Conservation (phyloP, 2,329 filamentous ascomycete genomes). For the Scedosporium dehoogii region DNA sequence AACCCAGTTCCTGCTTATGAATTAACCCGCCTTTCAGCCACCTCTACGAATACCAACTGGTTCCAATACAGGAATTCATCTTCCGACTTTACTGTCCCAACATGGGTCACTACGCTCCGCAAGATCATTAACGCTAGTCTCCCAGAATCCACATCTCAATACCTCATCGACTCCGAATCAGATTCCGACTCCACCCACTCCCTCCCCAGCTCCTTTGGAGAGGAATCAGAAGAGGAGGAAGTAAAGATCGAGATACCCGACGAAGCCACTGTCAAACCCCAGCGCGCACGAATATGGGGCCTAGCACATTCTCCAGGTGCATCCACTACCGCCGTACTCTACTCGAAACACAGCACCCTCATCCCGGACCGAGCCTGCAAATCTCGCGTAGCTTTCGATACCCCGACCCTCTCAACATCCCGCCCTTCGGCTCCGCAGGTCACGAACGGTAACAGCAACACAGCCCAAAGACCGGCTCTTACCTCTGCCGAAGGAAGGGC, state of each 20-base stretch:
- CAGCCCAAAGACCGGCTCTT: constrained; percentile 15
- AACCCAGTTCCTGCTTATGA: constrained; percentile 30
- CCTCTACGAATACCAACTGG: constrained; percentile 40
- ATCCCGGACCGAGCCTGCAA: constrained; percentile 32
- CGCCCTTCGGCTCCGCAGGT: background rate
- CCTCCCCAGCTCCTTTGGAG: constrained; percentile 6
- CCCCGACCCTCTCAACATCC: background rate
- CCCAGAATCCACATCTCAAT: background rate
- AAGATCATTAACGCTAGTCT: background rate
- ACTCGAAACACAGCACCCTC: constrained; percentile 37
- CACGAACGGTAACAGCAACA: background rate
- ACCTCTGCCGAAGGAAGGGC: constrained; percentile 42
- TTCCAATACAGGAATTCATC: constrained; percentile 35
- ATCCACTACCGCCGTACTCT: constrained; percentile 39
- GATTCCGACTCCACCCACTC: constrained; percentile 1
- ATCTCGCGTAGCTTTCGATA: constrained; percentile 26
- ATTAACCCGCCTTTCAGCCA: constrained; percentile 42
- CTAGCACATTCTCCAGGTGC: constrained; percentile 41
- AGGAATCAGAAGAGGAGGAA: constrained; percentile 18
- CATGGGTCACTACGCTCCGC: constrained; percentile 1
- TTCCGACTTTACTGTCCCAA: background rate
- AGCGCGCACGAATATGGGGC: constrained; percentile 43
- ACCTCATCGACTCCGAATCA: constrained; percentile 5
- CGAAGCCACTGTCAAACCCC: constrained; percentile 33
- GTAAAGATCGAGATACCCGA: constrained; percentile 21